Evolutionary conservation across 495 filamentous ascomycete genomes (phyloP).

Genomic region (Hypoxylon cercidicola): DNA sequence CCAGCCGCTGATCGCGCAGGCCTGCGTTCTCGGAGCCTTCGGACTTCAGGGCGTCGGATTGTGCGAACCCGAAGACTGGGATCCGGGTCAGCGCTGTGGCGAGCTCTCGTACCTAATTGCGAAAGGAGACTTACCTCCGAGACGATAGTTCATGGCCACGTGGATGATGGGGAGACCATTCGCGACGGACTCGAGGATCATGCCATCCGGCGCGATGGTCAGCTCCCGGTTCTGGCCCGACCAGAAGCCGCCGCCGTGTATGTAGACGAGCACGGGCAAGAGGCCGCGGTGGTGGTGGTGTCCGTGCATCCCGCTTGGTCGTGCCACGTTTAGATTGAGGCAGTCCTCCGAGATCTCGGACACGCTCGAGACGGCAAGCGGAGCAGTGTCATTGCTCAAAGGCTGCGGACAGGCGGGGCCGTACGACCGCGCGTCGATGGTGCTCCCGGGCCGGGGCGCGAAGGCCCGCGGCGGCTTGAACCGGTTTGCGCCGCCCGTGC

Average conservation of each 20-base stretch:
- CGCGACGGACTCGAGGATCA: conserved; percentile 54
- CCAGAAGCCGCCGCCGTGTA: conserved; percentile 56
- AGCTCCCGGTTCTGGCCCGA: conserved; percentile 51
- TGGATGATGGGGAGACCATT: conserved; percentile 55
- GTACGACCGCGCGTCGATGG: conserved; percentile 52
- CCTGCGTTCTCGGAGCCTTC: conserved; percentile 60
- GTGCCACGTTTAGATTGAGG: conserved; percentile 57
- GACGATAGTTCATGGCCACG: conserved; percentile 60
- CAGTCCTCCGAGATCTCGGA: conserved; percentile 56
- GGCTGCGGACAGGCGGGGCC: conserved; percentile 58
- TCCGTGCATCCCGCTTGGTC: conserved; percentile 44
- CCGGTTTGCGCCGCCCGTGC: conserved; percentile 53
- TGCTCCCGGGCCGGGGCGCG: conserved; percentile 40
- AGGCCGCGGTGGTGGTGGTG: too few species aligned
- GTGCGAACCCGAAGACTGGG: conserved; percentile 44
- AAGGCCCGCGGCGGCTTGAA: conserved; percentile 57
- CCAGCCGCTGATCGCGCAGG: conserved; percentile 65
- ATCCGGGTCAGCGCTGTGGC: conserved; percentile 1
- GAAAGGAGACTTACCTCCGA: conserved; percentile 41
- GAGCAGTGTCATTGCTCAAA: conserved; percentile 33
- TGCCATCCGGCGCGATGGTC: conserved; percentile 51
- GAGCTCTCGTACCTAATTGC: neutral
- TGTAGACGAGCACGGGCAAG: conserved; percentile 59
- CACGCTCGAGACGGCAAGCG: conserved; percentile 46
- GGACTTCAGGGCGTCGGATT: conserved; percentile 40